Conservation (phyloP, 2,329 filamentous ascomycete genomes). For the Cucurbitaria berberidis region DNA sequence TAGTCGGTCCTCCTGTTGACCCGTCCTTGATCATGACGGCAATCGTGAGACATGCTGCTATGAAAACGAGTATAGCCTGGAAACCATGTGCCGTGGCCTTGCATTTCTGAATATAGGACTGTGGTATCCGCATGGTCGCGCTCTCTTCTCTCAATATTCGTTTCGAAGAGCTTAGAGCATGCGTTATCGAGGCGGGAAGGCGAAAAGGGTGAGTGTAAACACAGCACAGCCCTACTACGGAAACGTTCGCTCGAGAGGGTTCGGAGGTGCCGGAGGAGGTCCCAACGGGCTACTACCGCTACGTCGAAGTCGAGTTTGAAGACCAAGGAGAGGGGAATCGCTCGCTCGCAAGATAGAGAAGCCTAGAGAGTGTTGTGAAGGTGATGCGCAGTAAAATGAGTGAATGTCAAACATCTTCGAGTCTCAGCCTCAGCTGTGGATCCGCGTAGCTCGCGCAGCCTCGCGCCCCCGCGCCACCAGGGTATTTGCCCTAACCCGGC, state of each 20-base stretch:
- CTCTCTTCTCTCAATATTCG: not conserved
- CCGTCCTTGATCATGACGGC: slow-evolving; percentile 63
- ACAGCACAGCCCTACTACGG: slow-evolving; percentile 2
- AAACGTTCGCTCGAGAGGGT: not conserved
- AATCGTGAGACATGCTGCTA: slow-evolving; percentile 64
- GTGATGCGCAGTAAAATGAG: slow-evolving; percentile 4
- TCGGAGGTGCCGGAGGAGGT: not conserved
- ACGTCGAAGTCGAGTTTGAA: not conserved
- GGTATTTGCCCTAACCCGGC: slow-evolving; percentile 3
- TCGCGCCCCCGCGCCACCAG: slow-evolving; percentile 8
- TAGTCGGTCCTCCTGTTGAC: slow-evolving; percentile 60
- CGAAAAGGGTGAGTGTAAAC: slow-evolving; percentile 11
- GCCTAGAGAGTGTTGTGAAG: not conserved
- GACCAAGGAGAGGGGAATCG: not conserved
- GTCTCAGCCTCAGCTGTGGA: slow-evolving; percentile 23
- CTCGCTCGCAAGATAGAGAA: not conserved
- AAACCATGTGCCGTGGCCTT: slow-evolving; percentile 62
- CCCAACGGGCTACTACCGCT: not conserved
- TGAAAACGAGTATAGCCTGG: slow-evolving; percentile 63
- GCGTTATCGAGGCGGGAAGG: not conserved
- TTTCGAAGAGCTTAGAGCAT: not conserved
- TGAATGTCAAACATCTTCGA: slow-evolving; percentile 7
- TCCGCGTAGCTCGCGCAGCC: slow-evolving; percentile 5
- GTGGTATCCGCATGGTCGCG: slow-evolving; percentile 51
- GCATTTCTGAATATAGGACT: slow-evolving; percentile 58